Base-by-base conservation (phyloP, 495 filamentous ascomycete species). In the Annulohypoxylon bovei region DNA sequence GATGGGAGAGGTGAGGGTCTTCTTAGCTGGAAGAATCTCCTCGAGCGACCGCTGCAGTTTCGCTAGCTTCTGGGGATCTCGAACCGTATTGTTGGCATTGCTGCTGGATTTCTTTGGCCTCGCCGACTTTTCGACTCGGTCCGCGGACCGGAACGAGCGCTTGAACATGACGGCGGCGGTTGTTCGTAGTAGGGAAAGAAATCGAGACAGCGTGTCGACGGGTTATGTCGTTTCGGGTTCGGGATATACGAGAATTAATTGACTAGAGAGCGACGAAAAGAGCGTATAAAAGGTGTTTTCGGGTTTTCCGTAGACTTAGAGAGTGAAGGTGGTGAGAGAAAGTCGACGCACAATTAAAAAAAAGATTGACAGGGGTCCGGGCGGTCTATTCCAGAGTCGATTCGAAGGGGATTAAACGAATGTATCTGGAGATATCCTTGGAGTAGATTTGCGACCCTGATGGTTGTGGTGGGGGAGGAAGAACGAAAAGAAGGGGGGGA, bases 41-140 rank as follows among this genome's bases (percentile, higher is more conserved):
- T 68, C 75, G 65, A 80, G 75, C 75, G 78, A 82, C 76, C 73
- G 89, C 77, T 92, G 85, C 85, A 92, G 84, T 85, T 90, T 93
- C 84, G 83, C 80, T 73, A 88, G 84, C 84, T 92, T 93, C 76
- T 86, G 82, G 69, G 87, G 85, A 78, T 91, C 90, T 79, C 89
- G 88, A 80, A 88, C 87, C 76, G 85, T 87, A 32, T 75, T 73
- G 57, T 47, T 49, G 14, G 18, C 14, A 27, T 50, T 40, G 52
- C 49, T 65, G 60, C 50, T 78, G 67, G 81, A 81, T 81, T 88
- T 93, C 89, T 88, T 93, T 78, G 86, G 83, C 82, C 89, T 93
- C 82, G 85, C 85, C 81, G 90, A 84, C 87, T 97, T 95, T 78
- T 89, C 88, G 77, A 90, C 90, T 66, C 91, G 89, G 80, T 91